Conservation (phyloP, 2,329 filamentous ascomycete genomes). For the Cryphonectria parasitica region DNA sequence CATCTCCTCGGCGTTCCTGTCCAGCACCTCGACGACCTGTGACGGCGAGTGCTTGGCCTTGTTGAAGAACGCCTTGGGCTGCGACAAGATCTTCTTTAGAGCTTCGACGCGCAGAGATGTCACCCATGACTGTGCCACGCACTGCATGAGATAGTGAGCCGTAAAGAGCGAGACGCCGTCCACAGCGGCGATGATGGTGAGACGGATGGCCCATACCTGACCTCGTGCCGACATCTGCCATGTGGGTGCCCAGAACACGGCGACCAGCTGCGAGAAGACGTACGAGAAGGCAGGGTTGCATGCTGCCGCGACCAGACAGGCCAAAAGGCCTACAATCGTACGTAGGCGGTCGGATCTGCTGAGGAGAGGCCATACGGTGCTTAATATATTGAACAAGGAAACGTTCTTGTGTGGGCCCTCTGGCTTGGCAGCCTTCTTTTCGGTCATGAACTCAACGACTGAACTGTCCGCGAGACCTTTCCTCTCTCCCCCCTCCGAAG, state of each 20-base stretch:
- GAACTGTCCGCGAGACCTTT: not conserved
- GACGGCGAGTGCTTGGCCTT: constrained; percentile 65
- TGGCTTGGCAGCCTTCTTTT: too few relatives aligned
- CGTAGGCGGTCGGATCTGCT: constrained; percentile 52
- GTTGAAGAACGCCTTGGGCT: constrained; percentile 81
- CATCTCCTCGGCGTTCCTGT: constrained; percentile 86
- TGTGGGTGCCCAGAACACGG: constrained; percentile 63
- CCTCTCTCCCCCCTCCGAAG: not conserved
- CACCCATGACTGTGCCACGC: constrained; percentile 75
- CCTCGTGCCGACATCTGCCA: constrained; percentile 54
- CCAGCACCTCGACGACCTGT: constrained; percentile 71
- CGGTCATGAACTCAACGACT: not conserved
- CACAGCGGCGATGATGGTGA: constrained; percentile 68
- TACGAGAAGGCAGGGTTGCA: constrained; percentile 77
- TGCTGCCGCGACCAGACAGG: constrained; percentile 66
- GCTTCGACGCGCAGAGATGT: constrained; percentile 71
- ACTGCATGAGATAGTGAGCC: constrained; percentile 73
- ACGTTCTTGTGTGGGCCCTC: constrained; percentile 6
- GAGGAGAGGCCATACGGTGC: constrained; percentile 72
- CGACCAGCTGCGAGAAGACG: constrained; percentile 72
- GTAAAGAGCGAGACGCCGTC: constrained; percentile 69
- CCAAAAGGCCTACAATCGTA: constrained; percentile 63
- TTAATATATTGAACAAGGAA: constrained; percentile 60
- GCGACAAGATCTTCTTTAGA: constrained; percentile 70
- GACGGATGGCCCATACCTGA: constrained; percentile 68